Evolutionary conservation across 2,329 filamentous ascomycete species (phyloP).

Genomic region (Karstenula rhodostoma): DNA sequence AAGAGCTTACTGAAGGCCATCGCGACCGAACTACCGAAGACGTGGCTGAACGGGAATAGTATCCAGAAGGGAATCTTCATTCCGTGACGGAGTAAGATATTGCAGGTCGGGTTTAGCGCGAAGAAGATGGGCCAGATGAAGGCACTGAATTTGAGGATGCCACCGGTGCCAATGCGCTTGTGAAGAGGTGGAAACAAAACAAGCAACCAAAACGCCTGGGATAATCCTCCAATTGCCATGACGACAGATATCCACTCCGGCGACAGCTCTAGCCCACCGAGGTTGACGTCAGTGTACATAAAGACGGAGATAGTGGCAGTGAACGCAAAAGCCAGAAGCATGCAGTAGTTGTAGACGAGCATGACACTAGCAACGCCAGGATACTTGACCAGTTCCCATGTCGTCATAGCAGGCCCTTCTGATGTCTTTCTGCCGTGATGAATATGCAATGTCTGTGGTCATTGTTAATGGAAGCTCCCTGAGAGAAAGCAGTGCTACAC

Average conservation of each 20-base stretch:
- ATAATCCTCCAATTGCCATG: conserved; percentile 69
- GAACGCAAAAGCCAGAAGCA: conserved; percentile 74
- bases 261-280: conserved; percentile 72
- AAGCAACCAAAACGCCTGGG: conserved; percentile 76
- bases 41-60: conserved; percentile 53
- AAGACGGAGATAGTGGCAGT: conserved; percentile 75
- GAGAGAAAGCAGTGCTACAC: conserved; percentile 14
- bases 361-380: conserved; percentile 74
- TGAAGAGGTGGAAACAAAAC: conserved; percentile 75
- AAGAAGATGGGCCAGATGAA: conserved; percentile 72
- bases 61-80: conserved; percentile 66
- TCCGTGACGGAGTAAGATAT: conserved; percentile 62
- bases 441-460: conserved; percentile 41
- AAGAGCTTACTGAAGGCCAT: conserved; percentile 69
- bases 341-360: conserved; percentile 70
- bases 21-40: conserved; percentile 68
- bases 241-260: conserved; percentile 71
- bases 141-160: conserved; percentile 67
- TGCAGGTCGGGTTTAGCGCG: conserved; percentile 60
- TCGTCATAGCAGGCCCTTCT: conserved; percentile 52
- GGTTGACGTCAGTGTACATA: conserved; percentile 67
- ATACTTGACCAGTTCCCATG: conserved; percentile 64
- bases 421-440: conserved; percentile 29
- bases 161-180: conserved; percentile 69
- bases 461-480: neutral